Evolutionary conservation across 23 red algal species (phyloP), one percentile per base, ranked within the genome.

Genomic region (Gracilaria gracilis): DNA sequence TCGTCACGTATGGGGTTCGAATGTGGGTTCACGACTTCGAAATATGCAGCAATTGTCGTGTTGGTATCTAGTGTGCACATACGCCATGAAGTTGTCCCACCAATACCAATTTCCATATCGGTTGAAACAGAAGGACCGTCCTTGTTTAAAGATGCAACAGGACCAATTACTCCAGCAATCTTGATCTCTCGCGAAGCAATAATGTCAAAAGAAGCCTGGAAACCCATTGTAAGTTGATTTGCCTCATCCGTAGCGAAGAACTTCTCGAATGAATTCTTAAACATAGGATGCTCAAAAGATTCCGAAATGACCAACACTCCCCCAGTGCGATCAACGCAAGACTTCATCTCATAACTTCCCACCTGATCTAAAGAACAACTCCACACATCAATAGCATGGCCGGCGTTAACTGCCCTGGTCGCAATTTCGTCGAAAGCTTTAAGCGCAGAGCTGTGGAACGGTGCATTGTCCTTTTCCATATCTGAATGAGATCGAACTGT

Each of bases 271-370:
- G 88, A 84, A 31, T 93, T 85, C 77, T 95, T 98, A 66, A 98
- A 98, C 97, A 98, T 98, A 19, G 89, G 93, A 76, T 98, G 97
- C 28, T 90, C 80, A 76, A 98, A 98, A n/a, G 89, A 91, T 67
- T 98, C 97, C 32, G 89, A 91, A 67, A 89, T 58, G 31, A 98
- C 83, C 81, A 98, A 99, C 25, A 96, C 83, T 32, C 97, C 94
- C n/a, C 90, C 97, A 23, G 97, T 99, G 39, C 97, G 91, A 93
- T 99, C 97, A 42, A 99, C 97, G 61, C 97, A 99, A n/a, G 75
- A 74, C 82, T 95, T 99, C 97, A 99, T 99, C 75, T 99, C 97
- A 78, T 96, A 99, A 34, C 84, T 93, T 20, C 97, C 97, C 35
- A 99, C 97, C 82, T 99, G 97, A 85, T 99, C 97, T 33, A 99